These are phyloP conservation scores for Acacia acuminata DNA, from an alignment of 306 rosid genomes.

Conservation along the genomic window DNA sequence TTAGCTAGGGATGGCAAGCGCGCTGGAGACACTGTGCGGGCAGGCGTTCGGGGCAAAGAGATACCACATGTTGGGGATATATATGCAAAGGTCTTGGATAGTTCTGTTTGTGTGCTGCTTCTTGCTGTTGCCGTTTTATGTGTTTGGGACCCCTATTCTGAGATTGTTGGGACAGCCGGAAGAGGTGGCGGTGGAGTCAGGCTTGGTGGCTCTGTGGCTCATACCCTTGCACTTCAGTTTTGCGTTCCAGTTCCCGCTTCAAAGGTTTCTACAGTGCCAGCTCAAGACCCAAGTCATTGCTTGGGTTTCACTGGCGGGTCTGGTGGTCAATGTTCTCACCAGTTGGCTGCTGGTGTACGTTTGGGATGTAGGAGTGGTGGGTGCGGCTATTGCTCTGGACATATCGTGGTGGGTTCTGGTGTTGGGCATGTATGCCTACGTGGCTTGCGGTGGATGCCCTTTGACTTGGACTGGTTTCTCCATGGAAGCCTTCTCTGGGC, in stretches of 20 bases:
- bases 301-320: background rate
- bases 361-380: conserved; percentile 6
- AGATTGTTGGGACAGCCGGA: conserved; percentile 38
- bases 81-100: conserved; percentile 48
- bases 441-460: conserved; percentile 14
- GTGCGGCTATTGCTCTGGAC: conserved; percentile 14
- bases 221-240: conserved; percentile 44
- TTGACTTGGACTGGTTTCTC: conserved; percentile 13
- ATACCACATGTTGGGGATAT: conserved; percentile 39
- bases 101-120: conserved; percentile 32
- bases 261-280: conserved; percentile 45
- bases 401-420: conserved; percentile 14
- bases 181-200: conserved; percentile 40
- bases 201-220: conserved; percentile 35
- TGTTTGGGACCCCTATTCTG: conserved; percentile 39
- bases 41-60: conserved; percentile 50
- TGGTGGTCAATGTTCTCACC: background rate
- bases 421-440: background rate
- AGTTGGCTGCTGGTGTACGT: background rate
- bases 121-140: conserved; percentile 29
- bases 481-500: background rate
- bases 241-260: conserved; percentile 38
- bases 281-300: conserved; percentile 26
- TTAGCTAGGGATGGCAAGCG: conserved; percentile 47
- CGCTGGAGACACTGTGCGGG: conserved; percentile 49